phyloP scores from a whole-genome alignment of 1,284 basidiomycete genomes.

The Golubevia sp. region DNA sequence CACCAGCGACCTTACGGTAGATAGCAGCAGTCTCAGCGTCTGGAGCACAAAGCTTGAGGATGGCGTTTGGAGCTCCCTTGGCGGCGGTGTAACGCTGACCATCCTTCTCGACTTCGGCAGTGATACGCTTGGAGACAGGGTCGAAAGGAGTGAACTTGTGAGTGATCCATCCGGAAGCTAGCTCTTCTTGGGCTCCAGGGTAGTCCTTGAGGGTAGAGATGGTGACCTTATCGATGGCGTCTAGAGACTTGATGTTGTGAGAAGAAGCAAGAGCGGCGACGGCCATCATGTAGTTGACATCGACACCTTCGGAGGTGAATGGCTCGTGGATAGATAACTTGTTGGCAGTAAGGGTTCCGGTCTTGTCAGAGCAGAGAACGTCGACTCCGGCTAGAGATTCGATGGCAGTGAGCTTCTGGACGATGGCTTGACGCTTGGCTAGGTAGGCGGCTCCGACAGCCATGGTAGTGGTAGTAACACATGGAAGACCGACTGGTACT shows the following conservation, averaged over 20 bases:
- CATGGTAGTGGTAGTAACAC: slow-evolving; percentile 67
- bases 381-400: slow-evolving; percentile 69
- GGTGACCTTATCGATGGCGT: slow-evolving; percentile 69
- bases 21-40: slow-evolving; percentile 62
- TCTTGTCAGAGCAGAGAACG: slow-evolving; percentile 69
- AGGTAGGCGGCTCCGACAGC: slow-evolving; percentile 69
- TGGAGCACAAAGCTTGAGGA: slow-evolving; percentile 66
- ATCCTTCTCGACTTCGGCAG: slow-evolving; percentile 67
- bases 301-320: slow-evolving; percentile 64
- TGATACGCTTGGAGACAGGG: slow-evolving; percentile 69
- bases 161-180: slow-evolving; percentile 66
- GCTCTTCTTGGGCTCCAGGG: slow-evolving; percentile 66
- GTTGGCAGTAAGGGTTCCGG: slow-evolving; percentile 68
- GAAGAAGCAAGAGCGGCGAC: slow-evolving; percentile 68
- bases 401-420: slow-evolving; percentile 70
- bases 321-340: slow-evolving; percentile 69
- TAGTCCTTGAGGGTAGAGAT: slow-evolving; percentile 67
- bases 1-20: slow-evolving; percentile 64
- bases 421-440: slow-evolving; percentile 68
- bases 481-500: slow-evolving; percentile 68
- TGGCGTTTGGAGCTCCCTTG: slow-evolving; percentile 69
- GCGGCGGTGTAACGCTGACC: slow-evolving; percentile 66
- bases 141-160: slow-evolving; percentile 68
- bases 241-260: slow-evolving; percentile 67
- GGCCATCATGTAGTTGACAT: slow-evolving; percentile 65